A percentile compares a stretch with the other conserved stretches of the same genome.
These are phyloP conservation scores for Acanthamoeba lenticulata DNA, from an alignment of 208 protist genomes.

Conservation along the genomic window DNA sequence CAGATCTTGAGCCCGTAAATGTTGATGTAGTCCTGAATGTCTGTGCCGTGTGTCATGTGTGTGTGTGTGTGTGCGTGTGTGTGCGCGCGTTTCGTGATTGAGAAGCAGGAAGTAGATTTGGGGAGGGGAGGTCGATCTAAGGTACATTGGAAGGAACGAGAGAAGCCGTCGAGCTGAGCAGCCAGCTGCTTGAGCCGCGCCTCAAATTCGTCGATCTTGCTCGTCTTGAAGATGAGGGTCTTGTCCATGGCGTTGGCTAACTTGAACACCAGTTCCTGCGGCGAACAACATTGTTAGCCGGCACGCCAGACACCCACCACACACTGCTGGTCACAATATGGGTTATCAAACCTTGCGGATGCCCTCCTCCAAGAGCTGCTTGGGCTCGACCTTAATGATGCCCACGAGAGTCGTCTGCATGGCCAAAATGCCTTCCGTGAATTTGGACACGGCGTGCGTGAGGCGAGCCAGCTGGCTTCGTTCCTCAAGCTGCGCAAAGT, in stretches of 20 bases:
- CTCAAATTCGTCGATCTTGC: constrained; percentile 86
- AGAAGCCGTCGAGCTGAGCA: constrained; percentile 91
- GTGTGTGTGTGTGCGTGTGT: neutral
- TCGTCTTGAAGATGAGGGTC: constrained; percentile 72
- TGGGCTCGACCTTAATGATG: constrained; percentile 95
- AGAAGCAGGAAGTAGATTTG: neutral
- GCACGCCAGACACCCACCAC: neutral
- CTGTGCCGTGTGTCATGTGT: neutral
- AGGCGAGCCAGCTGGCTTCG: constrained; percentile 90
- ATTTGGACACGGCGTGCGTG: constrained; percentile 93
- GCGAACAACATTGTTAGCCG: neutral
- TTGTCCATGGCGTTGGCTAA: constrained; percentile 78
- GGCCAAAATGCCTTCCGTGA: constrained; percentile 96
- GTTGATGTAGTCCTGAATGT: constrained; percentile 97
- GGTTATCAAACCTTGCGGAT: constrained; percentile 90
- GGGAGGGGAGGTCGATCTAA: neutral
- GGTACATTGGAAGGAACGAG: constrained; percentile 94
- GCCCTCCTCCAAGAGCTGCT: constrained; percentile 96
- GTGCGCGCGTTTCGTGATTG: neutral
- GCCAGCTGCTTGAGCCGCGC: constrained; percentile 87
- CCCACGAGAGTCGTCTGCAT: constrained; percentile 98
- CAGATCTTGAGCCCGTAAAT: constrained; percentile 97
- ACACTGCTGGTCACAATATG: neutral
- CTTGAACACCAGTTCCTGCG: constrained; percentile 82
- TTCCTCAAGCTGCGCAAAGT: constrained; percentile 92